A percentile compares a stretch with the other conserved stretches of the same genome.
Evolutionary conservation across 2,329 filamentous ascomycete genomes (phyloP).

Genomic region (Talaromyces sp.): DNA sequence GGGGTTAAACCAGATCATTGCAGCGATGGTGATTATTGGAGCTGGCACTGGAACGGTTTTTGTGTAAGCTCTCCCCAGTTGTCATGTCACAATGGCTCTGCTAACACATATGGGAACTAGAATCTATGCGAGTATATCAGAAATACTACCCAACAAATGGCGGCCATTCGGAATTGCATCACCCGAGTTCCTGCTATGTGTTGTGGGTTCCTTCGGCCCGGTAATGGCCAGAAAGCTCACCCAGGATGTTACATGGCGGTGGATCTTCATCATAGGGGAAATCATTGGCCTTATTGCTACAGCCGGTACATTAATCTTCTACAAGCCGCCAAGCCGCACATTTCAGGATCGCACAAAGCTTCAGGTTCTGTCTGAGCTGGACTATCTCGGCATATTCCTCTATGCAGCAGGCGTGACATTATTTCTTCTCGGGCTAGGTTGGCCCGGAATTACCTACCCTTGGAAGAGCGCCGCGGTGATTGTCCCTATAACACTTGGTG

Average conservation of each 20-base stretch:
- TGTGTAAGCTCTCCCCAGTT: not conserved
- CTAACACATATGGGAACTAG: not conserved
- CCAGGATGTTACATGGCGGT: not conserved
- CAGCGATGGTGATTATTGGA: not conserved
- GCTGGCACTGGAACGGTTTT: not conserved
- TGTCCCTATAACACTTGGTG: not conserved
- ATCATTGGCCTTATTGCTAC: not conserved
- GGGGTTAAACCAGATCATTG: not conserved
- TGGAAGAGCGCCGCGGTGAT: not conserved
- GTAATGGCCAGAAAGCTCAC: not conserved
- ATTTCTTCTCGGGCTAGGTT: not conserved
- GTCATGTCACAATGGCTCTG: not conserved
- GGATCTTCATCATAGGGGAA: constrained; percentile 2
- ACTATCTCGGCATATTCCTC: not conserved
- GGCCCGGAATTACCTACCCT: not conserved
- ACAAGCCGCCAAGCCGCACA: not conserved
- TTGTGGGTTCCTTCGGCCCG: not conserved
- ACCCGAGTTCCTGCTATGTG: not conserved
- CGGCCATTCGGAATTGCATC: not conserved
- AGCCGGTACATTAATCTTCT: constrained; percentile 2
- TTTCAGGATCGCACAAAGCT: not conserved
- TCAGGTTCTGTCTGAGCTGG: not conserved
- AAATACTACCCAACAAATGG: not conserved
- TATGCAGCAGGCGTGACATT: not conserved
- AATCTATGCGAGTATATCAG: not conserved